Percentiles rank a stretch among this genome's conserved stretches.
These are phyloP conservation scores for Beauveria bassiana DNA, from an alignment of 2,329 filamentous ascomycete genomes.

Conservation along the genomic window DNA sequence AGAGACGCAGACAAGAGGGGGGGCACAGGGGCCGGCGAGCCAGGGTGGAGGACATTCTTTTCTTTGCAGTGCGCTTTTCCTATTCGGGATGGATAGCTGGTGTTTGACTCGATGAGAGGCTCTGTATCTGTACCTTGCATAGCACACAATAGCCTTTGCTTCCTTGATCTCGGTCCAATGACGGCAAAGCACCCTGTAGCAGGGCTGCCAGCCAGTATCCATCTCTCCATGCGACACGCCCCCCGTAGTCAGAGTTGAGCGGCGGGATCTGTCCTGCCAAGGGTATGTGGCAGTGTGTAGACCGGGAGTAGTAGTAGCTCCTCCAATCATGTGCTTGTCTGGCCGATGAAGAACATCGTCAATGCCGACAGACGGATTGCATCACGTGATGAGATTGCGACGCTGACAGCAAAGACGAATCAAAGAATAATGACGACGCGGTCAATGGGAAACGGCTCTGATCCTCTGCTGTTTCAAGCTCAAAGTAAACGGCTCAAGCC, in stretches of 20 bases:
- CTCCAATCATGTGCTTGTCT: conserved; percentile 1
- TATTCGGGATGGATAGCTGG: conserved; percentile 1
- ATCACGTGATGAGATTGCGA: conserved; percentile 5
- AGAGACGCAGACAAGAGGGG: conserved; percentile 5
- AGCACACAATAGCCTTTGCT: conserved; percentile 3
- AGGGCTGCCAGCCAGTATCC: not conserved
- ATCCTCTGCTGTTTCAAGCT: not conserved
- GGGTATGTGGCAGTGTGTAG: not conserved
- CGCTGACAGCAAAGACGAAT: not conserved
- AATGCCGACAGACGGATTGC: not conserved
- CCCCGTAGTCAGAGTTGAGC: not conserved
- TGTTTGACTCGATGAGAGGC: not conserved
- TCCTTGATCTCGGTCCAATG: not conserved
- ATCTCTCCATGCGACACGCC: not conserved
- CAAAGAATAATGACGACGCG: not conserved
- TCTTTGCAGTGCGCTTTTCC: conserved; percentile 9
- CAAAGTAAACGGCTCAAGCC: not conserved
- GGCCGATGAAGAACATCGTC: not conserved
- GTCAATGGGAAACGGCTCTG: too few relatives aligned
- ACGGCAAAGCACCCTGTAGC: not conserved
- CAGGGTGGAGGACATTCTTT: not conserved
- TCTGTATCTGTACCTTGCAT: conserved; percentile 4
- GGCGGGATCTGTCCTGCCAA: not conserved
- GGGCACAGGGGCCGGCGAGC: not conserved
- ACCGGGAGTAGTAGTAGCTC: not conserved